A percentile compares a stretch with the other conserved stretches of the same genome.
phyloP scores from a whole-genome alignment of 305 asterid species.

The Plantago coronopus region DNA sequence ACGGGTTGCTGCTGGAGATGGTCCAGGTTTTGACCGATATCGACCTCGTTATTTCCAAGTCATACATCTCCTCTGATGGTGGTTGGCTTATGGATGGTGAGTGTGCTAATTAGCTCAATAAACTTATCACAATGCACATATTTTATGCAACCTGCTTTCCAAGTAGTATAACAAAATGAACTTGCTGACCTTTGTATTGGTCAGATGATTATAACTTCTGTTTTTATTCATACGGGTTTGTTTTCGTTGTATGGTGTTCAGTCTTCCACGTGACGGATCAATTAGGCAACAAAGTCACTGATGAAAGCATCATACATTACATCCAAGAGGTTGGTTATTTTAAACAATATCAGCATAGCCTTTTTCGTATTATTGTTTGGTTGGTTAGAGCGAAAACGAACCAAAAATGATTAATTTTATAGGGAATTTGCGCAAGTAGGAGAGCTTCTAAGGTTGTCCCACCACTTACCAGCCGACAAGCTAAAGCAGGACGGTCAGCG shows the following conservation, averaged over 20 bases:
- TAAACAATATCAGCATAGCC: background rate
- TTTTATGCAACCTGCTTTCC: background rate
- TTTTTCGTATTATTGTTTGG: background rate
- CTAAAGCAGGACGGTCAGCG: slow-evolving; percentile 31
- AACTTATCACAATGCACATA: background rate
- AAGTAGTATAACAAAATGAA: slow-evolving; percentile 5
- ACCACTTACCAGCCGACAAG: slow-evolving; percentile 23
- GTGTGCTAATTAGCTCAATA: slow-evolving; percentile 24
- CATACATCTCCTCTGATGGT: slow-evolving; percentile 91
- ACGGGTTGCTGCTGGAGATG: slow-evolving; percentile 80
- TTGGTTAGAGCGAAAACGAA: background rate
- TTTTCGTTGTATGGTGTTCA: slow-evolving; percentile 36
- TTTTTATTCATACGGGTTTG: slow-evolving; percentile 19
- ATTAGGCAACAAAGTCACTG: slow-evolving; percentile 61
- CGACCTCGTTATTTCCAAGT: slow-evolving; percentile 77
- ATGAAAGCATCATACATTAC: slow-evolving; percentile 47
- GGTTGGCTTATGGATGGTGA: slow-evolving; percentile 98
- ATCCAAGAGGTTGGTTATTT: slow-evolving; percentile 53
- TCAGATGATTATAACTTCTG: slow-evolving; percentile 23
- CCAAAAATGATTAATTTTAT: slow-evolving; percentile 13
- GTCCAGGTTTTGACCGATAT: slow-evolving; percentile 92
- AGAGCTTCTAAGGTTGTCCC: slow-evolving; percentile 30
- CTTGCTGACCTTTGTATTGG: slow-evolving; percentile 18
- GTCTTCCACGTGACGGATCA: slow-evolving; percentile 94
- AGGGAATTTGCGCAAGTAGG: slow-evolving; percentile 62